Base-by-base conservation (phyloP, 1,284 basidiomycete genomes). In the Dichomitus squalens region DNA sequence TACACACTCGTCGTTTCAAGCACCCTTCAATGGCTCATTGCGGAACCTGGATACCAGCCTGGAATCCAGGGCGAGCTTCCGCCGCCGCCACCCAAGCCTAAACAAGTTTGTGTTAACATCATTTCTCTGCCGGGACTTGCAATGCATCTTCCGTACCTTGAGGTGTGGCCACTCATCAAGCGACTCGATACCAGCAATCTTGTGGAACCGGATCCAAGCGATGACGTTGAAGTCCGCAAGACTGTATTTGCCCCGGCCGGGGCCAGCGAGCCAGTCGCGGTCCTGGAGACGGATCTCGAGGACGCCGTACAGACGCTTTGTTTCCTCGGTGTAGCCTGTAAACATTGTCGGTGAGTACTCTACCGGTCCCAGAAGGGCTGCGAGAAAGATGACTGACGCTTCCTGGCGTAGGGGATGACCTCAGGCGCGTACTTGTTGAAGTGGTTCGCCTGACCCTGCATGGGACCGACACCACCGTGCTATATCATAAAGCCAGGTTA, bases 301-400 rank as follows among this genome's bases (percentile, higher is more conserved):
- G 8, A 94, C 92, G 38, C 81, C 76, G 69, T 89, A 92, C 4
- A 95, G 79, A 29, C 92, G 83, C 69, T 86, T 86, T 2, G 89
- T 89, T 77, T 95, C 93, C 34, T 89, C 82, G 25, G 81, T 64
- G 73, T 92, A 94, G 49, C 90, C 83, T 85, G 73, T 4, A 34
- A 27, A 21, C 18, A 20, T 27, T 21, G 4, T 9, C 6, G 6
- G 27, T 60, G 7, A 58, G 52, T 23, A 27, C 16, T 14, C 20
- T 36, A 11, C 34, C 9, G 46, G 11, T 23, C 27, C n/a, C n/a
- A 25, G n/a, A 16, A 27, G 20, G 5, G 49, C 33, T 1, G 14
- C 3, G 12, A 21, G 20, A n/a, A 20, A 4, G 20, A 3, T 21
- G 8, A 66, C 75, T 58, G 55, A 84, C 85, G 79, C 59, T 82